phyloP scores from a whole-genome alignment of 257 asterid genomes.

The Jacaranda copaia region DNA sequence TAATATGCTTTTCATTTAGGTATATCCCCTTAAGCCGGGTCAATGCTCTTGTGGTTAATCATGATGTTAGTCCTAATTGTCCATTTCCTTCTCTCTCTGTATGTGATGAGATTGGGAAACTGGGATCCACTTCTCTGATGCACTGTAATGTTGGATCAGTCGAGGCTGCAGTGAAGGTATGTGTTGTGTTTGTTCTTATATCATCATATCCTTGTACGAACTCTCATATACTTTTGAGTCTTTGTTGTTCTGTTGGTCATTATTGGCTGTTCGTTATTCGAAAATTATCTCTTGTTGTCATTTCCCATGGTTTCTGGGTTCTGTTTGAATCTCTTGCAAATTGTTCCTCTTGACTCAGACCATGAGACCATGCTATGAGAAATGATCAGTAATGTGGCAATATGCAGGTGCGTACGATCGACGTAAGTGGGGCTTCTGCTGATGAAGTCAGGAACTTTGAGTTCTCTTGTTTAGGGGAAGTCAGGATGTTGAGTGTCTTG shows the following conservation, averaged over 20 bases:
- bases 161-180: slow-evolving; percentile 82
- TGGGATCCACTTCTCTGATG: slow-evolving; percentile 67
- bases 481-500: slow-evolving; percentile 76
- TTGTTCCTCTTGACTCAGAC: background rate
- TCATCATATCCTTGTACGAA: background rate
- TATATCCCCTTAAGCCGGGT: slow-evolving; percentile 85
- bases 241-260: background rate
- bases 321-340: background rate
- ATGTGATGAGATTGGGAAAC: slow-evolving; percentile 64
- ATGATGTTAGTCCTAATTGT: slow-evolving; percentile 49
- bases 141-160: slow-evolving; percentile 75
- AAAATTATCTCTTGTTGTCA: background rate
- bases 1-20: slow-evolving; percentile 50
- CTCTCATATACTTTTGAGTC: background rate
- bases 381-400: slow-evolving; percentile 11
- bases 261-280: background rate
- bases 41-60: slow-evolving; percentile 44
- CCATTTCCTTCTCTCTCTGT: slow-evolving; percentile 73
- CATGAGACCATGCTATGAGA: background rate
- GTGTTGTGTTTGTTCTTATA: background rate
- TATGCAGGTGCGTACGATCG: slow-evolving; percentile 83
- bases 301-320: background rate
- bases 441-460: slow-evolving; percentile 81
- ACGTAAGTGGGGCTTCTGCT: slow-evolving; percentile 59
- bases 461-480: slow-evolving; percentile 82